phyloP scores from a whole-genome alignment of 768 basidiomycete genomes.

The Cyathus striatus region DNA sequence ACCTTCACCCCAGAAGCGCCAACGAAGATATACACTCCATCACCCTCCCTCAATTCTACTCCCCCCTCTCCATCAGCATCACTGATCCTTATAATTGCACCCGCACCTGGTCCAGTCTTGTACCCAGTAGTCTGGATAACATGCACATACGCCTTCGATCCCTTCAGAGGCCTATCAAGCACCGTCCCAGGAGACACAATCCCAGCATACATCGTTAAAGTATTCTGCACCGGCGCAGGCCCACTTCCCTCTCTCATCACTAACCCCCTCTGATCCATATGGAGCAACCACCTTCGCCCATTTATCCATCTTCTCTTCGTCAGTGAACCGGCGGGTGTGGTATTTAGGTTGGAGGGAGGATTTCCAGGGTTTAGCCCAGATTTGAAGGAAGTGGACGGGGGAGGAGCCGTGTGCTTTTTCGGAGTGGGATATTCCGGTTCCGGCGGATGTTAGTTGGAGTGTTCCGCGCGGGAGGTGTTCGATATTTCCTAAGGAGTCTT shows the following conservation, averaged over 20 bases:
- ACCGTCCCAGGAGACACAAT: slow-evolving; percentile 55
- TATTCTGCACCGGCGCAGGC: slow-evolving; percentile 76
- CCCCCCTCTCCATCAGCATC: slow-evolving; percentile 31
- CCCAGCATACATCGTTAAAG: slow-evolving; percentile 69
- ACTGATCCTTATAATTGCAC: slow-evolving; percentile 51
- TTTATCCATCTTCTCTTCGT: slow-evolving; percentile 74
- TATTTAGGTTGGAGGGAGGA: slow-evolving; percentile 66
- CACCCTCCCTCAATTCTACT: slow-evolving; percentile 73
- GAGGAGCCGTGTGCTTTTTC: slow-evolving; percentile 40
- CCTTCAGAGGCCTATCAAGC: slow-evolving; percentile 47
- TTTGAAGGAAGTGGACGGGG: slow-evolving; percentile 50
- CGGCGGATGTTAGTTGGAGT: slow-evolving; percentile 87
- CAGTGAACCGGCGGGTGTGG: slow-evolving; percentile 82
- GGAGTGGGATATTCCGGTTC: slow-evolving; percentile 87
- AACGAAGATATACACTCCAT: slow-evolving; percentile 72
- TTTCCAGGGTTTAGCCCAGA: slow-evolving; percentile 41
- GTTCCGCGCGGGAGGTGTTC: slow-evolving; percentile 89
- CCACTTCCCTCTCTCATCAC: slow-evolving; percentile 57
- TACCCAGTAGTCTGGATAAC: slow-evolving; percentile 84
- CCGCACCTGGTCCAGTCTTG: slow-evolving; percentile 49
- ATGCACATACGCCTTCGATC: slow-evolving; percentile 75
- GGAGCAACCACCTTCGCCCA: slow-evolving; percentile 79
- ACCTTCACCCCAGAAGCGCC: slow-evolving; percentile 39
- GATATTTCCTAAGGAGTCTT: slow-evolving; percentile 88
- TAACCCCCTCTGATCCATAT: slow-evolving; percentile 50